Evolutionary conservation across 1,284 basidiomycete genomes (phyloP).

Genomic region (Agaricales sp.): DNA sequence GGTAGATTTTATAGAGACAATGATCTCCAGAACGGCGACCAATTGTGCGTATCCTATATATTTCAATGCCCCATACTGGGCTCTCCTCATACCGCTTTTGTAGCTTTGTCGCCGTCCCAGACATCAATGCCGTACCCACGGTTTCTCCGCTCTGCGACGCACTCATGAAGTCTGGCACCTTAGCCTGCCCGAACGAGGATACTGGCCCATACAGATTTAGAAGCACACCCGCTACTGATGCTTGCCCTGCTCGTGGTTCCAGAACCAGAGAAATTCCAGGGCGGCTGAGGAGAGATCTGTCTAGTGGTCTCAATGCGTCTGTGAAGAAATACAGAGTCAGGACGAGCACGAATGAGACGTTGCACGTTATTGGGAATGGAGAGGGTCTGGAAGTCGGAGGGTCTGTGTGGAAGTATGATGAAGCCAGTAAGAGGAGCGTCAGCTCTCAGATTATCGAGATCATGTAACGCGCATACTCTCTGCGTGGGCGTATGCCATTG

Average conservation of each 20-base stretch:
- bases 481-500: too few species aligned
- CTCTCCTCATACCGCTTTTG: not conserved
- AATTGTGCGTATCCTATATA: not conserved
- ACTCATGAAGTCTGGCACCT: not conserved
- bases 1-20: not conserved
- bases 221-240: not conserved
- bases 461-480: too few species aligned
- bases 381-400: not conserved
- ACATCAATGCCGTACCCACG: not conserved
- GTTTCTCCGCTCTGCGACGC: not conserved
- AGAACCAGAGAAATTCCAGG: not conserved
- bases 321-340: not conserved
- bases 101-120: not conserved
- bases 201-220: not conserved
- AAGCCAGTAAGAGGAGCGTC: not conserved
- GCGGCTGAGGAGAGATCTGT: not conserved
- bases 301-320: not conserved
- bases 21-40: not conserved
- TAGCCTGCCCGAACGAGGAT: not conserved
- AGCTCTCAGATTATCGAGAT: not conserved
- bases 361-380: not conserved
- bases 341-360: not conserved
- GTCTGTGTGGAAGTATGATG: not conserved
- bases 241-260: not conserved
- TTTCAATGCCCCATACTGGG: too few species aligned